Base-by-base conservation (phyloP, 163 green algal genomes). In the Scenedesmus sp. region DNA sequence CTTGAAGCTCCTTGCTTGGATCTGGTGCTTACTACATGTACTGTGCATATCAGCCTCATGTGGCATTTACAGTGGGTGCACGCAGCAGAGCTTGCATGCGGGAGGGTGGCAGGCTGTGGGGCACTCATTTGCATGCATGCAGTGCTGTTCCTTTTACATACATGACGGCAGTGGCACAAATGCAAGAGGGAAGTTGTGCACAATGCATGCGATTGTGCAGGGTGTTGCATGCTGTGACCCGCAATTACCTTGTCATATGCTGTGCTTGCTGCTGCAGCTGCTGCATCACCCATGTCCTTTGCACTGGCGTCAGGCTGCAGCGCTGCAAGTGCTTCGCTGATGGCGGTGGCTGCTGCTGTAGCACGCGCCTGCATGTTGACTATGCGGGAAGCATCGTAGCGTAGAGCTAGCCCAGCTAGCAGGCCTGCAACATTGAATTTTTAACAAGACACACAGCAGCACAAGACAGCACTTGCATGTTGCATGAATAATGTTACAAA, bases 361-460 rank as follows among this genome's bases (percentile, higher is more conserved):
- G 96, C 96, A 0, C 96, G 93, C 0, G 94, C 83, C 2, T 91
- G 79, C 94, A 98, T 96, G 92, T 97, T 73, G 40, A 73, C 88
- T 46, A 81, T 65, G 12, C 95, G 89, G 0, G 95, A 96, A 10
- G 96, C 96, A 83, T 99, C 97, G 85, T 96, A 98, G n/a, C 96
- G 92, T 18, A 98, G 94, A 13, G 95, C 95, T 72, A 99, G 92
- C 88, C 95, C 97, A 40, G 96, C 96, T 46, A 98, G 93, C 78
- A 98, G 93, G 3, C 96, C 96, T 88, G 79, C 42, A 3, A 49
- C 73, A 20, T 16, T 43, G 70, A n/a, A n/a, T 7, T 15, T 42
- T 33, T 4, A 43, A 20, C n/a, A 70, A 49, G 30, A 46, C 72
- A 22, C 51, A 30, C 42, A 82, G 26, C 40, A 80, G 5, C 18